These are phyloP conservation scores for Trametes villosa DNA, from an alignment of 768 basidiomycete species.

Conservation along the genomic window DNA sequence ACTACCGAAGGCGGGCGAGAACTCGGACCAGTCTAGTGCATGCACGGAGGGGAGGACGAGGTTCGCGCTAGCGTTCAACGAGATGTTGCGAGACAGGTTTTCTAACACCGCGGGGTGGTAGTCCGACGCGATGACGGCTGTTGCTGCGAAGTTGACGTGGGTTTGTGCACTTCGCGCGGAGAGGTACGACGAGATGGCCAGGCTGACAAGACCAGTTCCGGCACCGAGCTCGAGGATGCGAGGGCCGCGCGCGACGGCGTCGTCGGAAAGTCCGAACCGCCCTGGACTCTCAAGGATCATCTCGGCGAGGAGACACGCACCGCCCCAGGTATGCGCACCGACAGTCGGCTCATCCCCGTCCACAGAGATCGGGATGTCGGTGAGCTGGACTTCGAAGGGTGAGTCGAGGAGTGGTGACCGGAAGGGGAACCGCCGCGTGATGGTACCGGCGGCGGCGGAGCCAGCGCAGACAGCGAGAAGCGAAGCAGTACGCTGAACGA, in stretches of 20 bases:
- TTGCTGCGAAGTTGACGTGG: too few species aligned
- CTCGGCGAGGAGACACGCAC: constrained; percentile 80
- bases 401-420: constrained; percentile 8
- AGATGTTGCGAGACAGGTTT: constrained; percentile 52
- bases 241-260: constrained; percentile 20
- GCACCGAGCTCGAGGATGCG: constrained; percentile 60
- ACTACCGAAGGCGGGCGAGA: constrained; percentile 6
- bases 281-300: constrained; percentile 63
- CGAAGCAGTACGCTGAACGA: constrained; percentile 60
- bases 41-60: constrained; percentile 28
- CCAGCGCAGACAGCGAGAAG: constrained; percentile 70
- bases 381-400: constrained; percentile 49
- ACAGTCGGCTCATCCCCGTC: constrained; percentile 73
- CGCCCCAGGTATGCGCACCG: constrained; percentile 90
- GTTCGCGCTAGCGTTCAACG: constrained; percentile 36
- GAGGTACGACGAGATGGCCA: constrained; percentile 42
- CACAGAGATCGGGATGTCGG: constrained; percentile 65
- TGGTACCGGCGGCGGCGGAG: constrained; percentile 60
- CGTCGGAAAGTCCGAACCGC: constrained; percentile 47
- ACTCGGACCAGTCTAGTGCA: constrained; percentile 46
- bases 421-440: constrained; percentile 60
- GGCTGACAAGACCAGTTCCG: constrained; percentile 58
- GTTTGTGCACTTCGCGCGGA: not conserved
- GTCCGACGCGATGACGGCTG: constrained; percentile 49
- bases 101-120: constrained; percentile 51